Evolutionary conservation across 805 yeast species (phyloP).

Genomic region (Candida germanica): DNA sequence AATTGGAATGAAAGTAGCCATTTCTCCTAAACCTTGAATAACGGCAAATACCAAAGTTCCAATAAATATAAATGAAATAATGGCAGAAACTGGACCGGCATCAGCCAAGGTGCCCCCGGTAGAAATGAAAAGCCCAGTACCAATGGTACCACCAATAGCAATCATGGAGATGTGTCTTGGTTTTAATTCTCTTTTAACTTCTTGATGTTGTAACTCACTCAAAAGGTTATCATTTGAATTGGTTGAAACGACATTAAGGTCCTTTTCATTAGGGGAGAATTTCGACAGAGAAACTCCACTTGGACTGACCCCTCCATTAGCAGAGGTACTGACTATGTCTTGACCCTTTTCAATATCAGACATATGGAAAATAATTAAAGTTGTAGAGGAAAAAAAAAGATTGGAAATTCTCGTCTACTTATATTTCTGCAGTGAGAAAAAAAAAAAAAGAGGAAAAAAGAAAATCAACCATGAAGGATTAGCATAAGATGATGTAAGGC

Average conservation of each 20-base stretch:
- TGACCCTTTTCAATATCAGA: conserved; percentile 9
- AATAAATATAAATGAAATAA: conserved; percentile 64
- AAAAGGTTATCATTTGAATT: conserved; percentile 9
- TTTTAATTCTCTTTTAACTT: conserved; percentile 58
- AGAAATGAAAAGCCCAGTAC: conserved; percentile 74
- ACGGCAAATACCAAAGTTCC: conserved; percentile 63
- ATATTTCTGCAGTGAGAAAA: no score
- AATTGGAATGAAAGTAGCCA: conserved; percentile 76
- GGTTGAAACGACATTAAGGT: conserved; percentile 10
- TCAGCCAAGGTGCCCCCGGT: conserved; percentile 50
- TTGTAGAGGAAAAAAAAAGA: background rate
- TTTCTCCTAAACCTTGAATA: conserved; percentile 72
- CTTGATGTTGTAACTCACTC: conserved; percentile 12
- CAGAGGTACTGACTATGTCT: background rate
- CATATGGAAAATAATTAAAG: conserved; percentile 2
- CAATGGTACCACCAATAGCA: conserved; percentile 78
- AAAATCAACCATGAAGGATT: no score
- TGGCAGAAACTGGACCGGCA: conserved; percentile 69
- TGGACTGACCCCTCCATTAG: conserved; percentile 1
- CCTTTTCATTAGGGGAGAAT: conserved; percentile 8
- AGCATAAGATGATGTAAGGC: no score
- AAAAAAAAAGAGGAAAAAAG: no score
- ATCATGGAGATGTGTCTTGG: conserved; percentile 72
- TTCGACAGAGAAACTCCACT: background rate
- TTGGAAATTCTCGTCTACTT: background rate